phyloP scores from a whole-genome alignment of 2,329 filamentous ascomycete species.

The Teratosphaeria destructans region DNA sequence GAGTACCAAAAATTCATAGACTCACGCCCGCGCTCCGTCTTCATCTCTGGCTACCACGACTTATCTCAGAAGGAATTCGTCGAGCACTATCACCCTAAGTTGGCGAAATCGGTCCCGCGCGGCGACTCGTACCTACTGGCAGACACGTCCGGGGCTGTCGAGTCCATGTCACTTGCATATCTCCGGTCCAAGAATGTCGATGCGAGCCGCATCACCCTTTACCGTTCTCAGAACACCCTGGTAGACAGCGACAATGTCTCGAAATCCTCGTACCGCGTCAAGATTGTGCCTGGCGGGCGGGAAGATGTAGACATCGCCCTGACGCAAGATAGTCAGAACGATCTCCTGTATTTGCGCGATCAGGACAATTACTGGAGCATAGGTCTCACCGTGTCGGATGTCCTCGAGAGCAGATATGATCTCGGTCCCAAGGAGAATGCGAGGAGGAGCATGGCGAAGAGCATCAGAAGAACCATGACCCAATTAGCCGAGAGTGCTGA shows the following conservation, averaged over 20 bases:
- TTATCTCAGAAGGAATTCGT: neutral
- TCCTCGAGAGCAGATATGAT: neutral
- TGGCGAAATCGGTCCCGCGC: neutral
- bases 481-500: neutral
- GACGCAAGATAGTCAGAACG: neutral
- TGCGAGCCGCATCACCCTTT: neutral
- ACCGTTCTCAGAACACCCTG: neutral
- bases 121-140: neutral
- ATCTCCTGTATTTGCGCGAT: neutral
- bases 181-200: neutral
- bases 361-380: neutral
- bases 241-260: neutral
- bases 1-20: neutral
- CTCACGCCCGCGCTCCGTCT: neutral
- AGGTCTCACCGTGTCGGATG: neutral
- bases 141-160: neutral
- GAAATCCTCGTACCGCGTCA: neutral
- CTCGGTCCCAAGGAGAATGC: neutral
- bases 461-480: neutral
- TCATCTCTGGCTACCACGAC: neutral
- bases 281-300: neutral
- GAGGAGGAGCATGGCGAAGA: neutral
- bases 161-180: neutral
- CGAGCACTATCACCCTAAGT: neutral
- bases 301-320: neutral